phyloP scores from a whole-genome alignment of 2,329 filamentous ascomycete species.

The Penicillium sp. region DNA sequence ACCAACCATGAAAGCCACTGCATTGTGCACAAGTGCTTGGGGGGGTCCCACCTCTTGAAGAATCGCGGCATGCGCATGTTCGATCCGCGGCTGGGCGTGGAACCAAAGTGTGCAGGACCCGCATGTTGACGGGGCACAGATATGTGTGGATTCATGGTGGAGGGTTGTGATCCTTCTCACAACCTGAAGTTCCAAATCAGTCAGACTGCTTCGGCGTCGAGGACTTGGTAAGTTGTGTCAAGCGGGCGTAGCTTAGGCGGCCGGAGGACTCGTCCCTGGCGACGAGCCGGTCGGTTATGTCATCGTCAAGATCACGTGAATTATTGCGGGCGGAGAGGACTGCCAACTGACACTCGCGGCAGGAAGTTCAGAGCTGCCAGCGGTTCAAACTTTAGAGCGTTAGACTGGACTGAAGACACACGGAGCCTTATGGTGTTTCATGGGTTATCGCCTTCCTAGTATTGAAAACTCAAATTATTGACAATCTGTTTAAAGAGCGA shows the following conservation, averaged over 20 bases:
- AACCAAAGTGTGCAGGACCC: slow-evolving; percentile 49
- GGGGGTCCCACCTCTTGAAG: slow-evolving; percentile 52
- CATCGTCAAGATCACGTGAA: slow-evolving; percentile 6
- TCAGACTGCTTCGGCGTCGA: not conserved
- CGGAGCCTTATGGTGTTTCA: too few species aligned
- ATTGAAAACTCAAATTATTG: too few species aligned
- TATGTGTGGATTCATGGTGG: slow-evolving; percentile 54
- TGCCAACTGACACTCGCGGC: not conserved
- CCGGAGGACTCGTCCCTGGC: not conserved
- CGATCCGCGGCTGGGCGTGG: slow-evolving; percentile 46
- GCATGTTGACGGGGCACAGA: slow-evolving; percentile 54
- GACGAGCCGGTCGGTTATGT: slow-evolving; percentile 16
- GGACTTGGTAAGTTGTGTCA: too few species aligned
- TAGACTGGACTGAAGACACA: too few species aligned
- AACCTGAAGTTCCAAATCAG: not conserved
- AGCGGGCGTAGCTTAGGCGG: not conserved
- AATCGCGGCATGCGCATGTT: slow-evolving; percentile 58
- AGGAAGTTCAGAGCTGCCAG: not conserved
- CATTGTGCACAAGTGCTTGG: not conserved
- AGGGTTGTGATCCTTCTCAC: slow-evolving; percentile 4
- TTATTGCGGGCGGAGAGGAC: not conserved
- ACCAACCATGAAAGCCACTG: not conserved
- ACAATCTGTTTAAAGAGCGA: too few species aligned
- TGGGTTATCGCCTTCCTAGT: too few species aligned
- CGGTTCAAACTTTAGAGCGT: not conserved